Percentiles rank a stretch among this genome's conserved stretches.
phyloP scores from a whole-genome alignment of 2,329 filamentous ascomycete species.

The Aspergillus terreus region DNA sequence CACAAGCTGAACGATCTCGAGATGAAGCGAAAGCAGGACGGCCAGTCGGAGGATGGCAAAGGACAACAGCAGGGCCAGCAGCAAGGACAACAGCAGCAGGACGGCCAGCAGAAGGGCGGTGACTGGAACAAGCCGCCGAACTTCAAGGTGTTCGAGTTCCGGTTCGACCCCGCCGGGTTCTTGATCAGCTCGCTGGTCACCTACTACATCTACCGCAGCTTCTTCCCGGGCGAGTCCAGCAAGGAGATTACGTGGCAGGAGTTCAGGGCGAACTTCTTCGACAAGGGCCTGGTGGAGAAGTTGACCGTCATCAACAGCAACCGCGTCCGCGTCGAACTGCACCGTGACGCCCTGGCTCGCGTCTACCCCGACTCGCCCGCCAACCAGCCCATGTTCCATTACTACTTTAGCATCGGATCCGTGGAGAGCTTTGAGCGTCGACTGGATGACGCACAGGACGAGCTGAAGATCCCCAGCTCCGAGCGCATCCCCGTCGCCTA shows the following conservation, averaged over 20 bases:
- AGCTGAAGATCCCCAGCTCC: conserved; percentile 78
- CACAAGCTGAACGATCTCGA: conserved; percentile 25
- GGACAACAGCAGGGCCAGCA: conserved; percentile 9
- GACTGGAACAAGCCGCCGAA: conserved; percentile 27
- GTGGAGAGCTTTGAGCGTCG: conserved; percentile 88
- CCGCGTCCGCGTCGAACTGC: conserved; percentile 74
- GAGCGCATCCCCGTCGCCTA: conserved; percentile 94
- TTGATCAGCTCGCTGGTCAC: conserved; percentile 57
- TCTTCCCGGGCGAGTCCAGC: conserved; percentile 63
- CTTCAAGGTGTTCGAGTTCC: conserved; percentile 44
- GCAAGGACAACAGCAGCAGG: conserved; percentile 20
- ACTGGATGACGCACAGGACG: conserved; percentile 81
- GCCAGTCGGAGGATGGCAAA: conserved; percentile 15
- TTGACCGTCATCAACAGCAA: conserved; percentile 74
- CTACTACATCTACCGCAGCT: conserved; percentile 60
- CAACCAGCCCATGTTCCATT: conserved; percentile 67
- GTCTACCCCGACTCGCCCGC: conserved; percentile 75
- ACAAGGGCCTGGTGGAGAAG: conserved; percentile 94
- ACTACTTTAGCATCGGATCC: conserved; percentile 94
- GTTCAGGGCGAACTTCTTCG: conserved; percentile 85
- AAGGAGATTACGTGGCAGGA: conserved; percentile 98
- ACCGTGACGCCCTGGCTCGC: conserved; percentile 67
- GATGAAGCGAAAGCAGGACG: conserved; percentile 20
- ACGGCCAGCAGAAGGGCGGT: conserved; percentile 21
- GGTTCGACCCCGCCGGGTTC: conserved; percentile 53